Base-by-base conservation (phyloP, 2,329 filamentous ascomycete species). In the Cladosporium cucumerinum region DNA sequence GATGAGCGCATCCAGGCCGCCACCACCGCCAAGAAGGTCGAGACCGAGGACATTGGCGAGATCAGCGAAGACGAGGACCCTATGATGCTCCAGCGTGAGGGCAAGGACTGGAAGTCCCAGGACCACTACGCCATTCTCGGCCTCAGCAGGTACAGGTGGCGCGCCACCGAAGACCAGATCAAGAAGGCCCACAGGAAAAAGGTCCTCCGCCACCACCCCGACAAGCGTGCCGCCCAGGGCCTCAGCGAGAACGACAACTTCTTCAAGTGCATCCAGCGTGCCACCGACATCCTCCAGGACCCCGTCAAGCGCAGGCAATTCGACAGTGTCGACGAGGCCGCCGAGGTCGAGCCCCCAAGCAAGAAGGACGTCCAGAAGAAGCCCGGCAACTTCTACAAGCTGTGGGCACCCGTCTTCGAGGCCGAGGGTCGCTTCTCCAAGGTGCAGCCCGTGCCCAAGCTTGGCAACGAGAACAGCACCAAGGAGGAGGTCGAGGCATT, bases 191-290 rank as follows among this genome's bases (percentile, higher is more conserved):
- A 99, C 84, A 92, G 95, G 83, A 97, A 96, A 88, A 99, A 99
- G 90, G 95, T 99, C 70, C 90, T 99, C 71, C 94, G 93, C 82
- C 95, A 99, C 80, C 95, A 99, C 81, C 95, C 95, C 68, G 95
- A 99, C 80, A 99, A 99, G 89, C 96, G 96, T 84, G 95, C 96
- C 18, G 95, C 95, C 30, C 86, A 89, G 57, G 95, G 95, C 67
- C 86, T 87, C 73, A 86, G 87, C 72, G 93, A 98, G 74, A 94
- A 97, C 80, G 95, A 99, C 80, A 92, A 91, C 79, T 99, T 99
- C 85, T 99, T 99, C 90, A 99, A 99, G 86, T 99, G 96, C 81
- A 99, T 99, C 79, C 96, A 99, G 79, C 97, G 97, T 81, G 95
- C 95, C 65, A 94, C 90, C 73, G 95, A 99, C 75, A 86, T 98